phyloP scores from a whole-genome alignment of 2,329 filamentous ascomycete genomes.

The Scedosporium aurantiacum region DNA sequence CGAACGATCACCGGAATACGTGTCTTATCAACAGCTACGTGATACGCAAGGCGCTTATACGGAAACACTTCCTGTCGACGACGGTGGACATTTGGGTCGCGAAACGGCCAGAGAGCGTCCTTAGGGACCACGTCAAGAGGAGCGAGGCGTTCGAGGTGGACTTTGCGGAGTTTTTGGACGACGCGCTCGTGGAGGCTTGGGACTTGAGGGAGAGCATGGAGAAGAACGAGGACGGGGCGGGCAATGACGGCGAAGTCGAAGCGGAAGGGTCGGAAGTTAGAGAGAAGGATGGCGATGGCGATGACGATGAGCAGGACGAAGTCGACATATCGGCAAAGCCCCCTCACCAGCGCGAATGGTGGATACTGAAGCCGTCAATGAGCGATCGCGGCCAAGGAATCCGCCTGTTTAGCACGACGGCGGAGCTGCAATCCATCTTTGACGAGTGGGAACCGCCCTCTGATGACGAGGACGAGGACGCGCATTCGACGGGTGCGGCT shows the following conservation, averaged over 20 bases:
- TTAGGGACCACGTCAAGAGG: conserved; percentile 62
- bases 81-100: conserved; percentile 77
- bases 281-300: conserved; percentile 18
- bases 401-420: conserved; percentile 73
- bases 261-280: background rate
- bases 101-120: conserved; percentile 64
- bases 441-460: conserved; percentile 78
- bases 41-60: conserved; percentile 89
- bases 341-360: conserved; percentile 59
- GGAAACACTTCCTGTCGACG: conserved; percentile 84
- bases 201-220: conserved; percentile 72
- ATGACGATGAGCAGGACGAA: conserved; percentile 10
- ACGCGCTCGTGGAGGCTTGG: conserved; percentile 81
- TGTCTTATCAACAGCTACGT: conserved; percentile 80
- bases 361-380: conserved; percentile 98
- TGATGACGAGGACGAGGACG: conserved; percentile 46
- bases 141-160: conserved; percentile 87
- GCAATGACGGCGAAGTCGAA: conserved; percentile 11
- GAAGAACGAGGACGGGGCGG: conserved; percentile 38
- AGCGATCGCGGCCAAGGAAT: conserved; percentile 94
- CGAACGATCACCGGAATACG: conserved; percentile 48
- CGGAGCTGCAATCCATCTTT: conserved; percentile 76
- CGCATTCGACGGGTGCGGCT: conserved; percentile 19
- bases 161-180: conserved; percentile 92
- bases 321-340: background rate